phyloP scores from a whole-genome alignment of 352 stramenopile genomes.

The Phytopythium kandeliae region DNA sequence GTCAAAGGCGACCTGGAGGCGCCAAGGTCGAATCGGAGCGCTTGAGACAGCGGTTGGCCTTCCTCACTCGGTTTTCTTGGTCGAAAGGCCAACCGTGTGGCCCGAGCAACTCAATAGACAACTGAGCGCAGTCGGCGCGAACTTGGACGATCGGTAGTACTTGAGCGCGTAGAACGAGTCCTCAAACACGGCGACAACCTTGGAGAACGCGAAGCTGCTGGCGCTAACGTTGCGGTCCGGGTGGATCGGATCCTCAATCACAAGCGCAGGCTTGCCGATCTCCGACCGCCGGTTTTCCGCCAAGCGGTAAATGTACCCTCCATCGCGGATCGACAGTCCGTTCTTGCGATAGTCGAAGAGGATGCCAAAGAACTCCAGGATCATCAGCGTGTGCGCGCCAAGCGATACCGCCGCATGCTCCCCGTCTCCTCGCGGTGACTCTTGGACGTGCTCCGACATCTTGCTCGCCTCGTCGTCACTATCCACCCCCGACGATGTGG shows the following conservation, averaged over 20 bases:
- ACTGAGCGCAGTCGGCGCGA: conserved; percentile 71
- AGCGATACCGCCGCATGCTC: conserved; percentile 26
- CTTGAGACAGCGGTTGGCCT: background rate
- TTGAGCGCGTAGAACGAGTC: conserved; percentile 83
- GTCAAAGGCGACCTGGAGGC: background rate
- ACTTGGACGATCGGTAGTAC: conserved; percentile 75
- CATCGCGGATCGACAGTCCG: conserved; percentile 76
- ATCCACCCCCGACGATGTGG: conserved; percentile 38
- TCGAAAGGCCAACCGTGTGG: conserved; percentile 22
- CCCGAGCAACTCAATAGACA: conserved; percentile 67
- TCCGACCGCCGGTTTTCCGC: conserved; percentile 41
- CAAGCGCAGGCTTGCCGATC: conserved; percentile 59
- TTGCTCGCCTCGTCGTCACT: conserved; percentile 45
- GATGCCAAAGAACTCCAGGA: conserved; percentile 84
- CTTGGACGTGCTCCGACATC: background rate
- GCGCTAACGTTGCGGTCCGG: conserved; percentile 82
- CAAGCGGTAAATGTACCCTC: conserved; percentile 81
- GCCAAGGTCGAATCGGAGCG: background rate
- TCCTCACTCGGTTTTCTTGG: background rate
- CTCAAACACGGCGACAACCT: conserved; percentile 80
- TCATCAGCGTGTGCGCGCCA: conserved; percentile 63
- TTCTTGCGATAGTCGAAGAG: conserved; percentile 85
- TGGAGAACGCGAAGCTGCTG: conserved; percentile 83
- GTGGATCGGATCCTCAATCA: conserved; percentile 88
- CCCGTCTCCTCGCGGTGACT: background rate